Base-by-base conservation (phyloP, 2,329 filamentous ascomycete genomes). In the Samsoniella hepiali region DNA sequence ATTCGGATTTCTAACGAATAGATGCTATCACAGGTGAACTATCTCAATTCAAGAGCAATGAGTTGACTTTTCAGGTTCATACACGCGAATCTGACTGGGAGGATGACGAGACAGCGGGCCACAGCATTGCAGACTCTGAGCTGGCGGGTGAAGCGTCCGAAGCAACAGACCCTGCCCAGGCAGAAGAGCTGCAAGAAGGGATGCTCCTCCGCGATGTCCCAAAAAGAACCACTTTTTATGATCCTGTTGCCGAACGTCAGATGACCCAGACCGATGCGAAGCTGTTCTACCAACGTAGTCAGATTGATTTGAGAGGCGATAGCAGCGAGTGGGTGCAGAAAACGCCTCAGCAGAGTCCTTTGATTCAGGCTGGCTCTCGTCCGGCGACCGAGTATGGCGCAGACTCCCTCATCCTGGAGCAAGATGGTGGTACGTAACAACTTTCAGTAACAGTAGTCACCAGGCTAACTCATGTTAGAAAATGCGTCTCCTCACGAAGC, bases 221-320 rank as follows among this genome's bases (percentile, higher is more conserved):
- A 40, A 82, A 82, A 65, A 89, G 88, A 73, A 97, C 93, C 9
- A 91, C 93, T 27, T 96, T 93, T 73, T 97, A 96, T 78, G 93
- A 97, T 76, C 92, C 94, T 71, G 89, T 94, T 59, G 91, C 91
- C 60, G 95, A 99, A 77, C 96, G 95, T 71, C 91, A 94, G 72
- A 90, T 97, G 87, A 96, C 90, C 72, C 93, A 97, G 75, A 89
- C 91, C 32, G 95, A 99, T 74, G 91, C 94, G 65, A 98, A 97
- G 76, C 84, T 97, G 66, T 96, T 98, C 79, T 99, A 97, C 75
- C 94, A 97, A 78, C 85, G 91, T 68, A 93, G 91, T 76, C 91
- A 93, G 75, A 80, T 88, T 64, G 89, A 89, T 66, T 63, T 72
- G 71, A 68, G 81, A 74, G 69, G 68, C 57, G 72, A 70, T 63